Base-by-base conservation (phyloP, 2,329 filamentous ascomycete species). In the Cladosporium sphaerospermum region DNA sequence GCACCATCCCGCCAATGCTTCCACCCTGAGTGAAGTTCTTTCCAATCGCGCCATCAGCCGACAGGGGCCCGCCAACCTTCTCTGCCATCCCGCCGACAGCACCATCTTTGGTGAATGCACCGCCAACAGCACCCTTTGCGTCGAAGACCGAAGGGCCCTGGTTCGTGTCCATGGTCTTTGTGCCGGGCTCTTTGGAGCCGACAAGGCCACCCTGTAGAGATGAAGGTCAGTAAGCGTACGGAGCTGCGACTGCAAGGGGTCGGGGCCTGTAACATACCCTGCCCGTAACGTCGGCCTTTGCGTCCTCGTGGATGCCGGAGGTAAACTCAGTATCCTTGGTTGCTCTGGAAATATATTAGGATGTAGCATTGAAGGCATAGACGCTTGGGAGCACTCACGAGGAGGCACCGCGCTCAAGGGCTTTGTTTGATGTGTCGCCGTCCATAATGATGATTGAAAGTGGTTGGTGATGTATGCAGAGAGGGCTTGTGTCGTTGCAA, bases 11-110 rank as follows among this genome's bases (percentile, higher is more conserved):
- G 5, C 68, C 70, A 49, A 72, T 65, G 16, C 59, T 60, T 3
- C 70, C 70, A 39, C 64, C 60, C 3, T 59, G 57, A 28, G 64
- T 70, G 58, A 71, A 71, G n/a, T 70, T 64, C 56, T 71, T 67
- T 13, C 70, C 70, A 49, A 72, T 66, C 8, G 59, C 56, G 3
- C 71, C 70, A 19, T 67, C 48, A 31, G 62, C 63, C 31, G 65
- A 61, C 18, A 73, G 64, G 1, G 69, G 68, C 1, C 70, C 70
- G 9, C 70, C 70, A 16, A 73, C 48, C 55, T 67, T 67, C 55
- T 72, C 62, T 6, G 62, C 70, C 1, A 62, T 62, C 4, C 67
- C 63, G 6, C 70, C 69, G n/a, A 72, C 62, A 1, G 62, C 57
- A 3, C 69, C 69, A 10, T 68, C 61, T 10, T 59, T 61, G 18